Conservation (phyloP, 2,329 filamentous ascomycete genomes). For the Colletotrichum tropicale region DNA sequence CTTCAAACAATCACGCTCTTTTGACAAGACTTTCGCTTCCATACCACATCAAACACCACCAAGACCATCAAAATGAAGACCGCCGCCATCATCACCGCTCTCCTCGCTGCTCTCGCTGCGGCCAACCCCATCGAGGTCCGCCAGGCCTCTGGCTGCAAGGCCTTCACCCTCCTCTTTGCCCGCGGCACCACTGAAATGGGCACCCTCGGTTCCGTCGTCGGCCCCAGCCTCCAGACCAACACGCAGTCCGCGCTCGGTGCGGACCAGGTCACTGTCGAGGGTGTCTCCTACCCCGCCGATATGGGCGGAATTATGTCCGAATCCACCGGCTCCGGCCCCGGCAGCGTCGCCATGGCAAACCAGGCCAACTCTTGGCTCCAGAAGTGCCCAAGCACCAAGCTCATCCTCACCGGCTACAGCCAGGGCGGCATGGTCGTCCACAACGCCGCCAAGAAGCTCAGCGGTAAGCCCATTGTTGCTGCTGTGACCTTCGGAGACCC, state of each 20-base stretch:
- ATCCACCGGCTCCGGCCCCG: conserved; percentile 43
- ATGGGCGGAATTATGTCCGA: conserved; percentile 46
- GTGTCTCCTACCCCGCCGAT: conserved; percentile 55
- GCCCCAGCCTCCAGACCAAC: conserved; percentile 54
- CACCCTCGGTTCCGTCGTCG: conserved; percentile 54
- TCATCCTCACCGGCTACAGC: conserved; percentile 54
- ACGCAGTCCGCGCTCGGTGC: conserved; percentile 45
- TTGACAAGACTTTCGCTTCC: not conserved
- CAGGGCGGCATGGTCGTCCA: conserved; percentile 45
- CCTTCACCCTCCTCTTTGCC: conserved; percentile 59
- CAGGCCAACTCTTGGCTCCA: conserved; percentile 32
- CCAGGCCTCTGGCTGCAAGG: conserved; percentile 36
- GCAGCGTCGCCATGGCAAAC: conserved; percentile 44
- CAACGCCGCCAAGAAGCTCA: conserved; percentile 41
- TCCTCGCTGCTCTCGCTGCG: conserved; percentile 27
- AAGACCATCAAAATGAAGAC: conserved; percentile 34
- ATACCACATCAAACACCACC: not conserved
- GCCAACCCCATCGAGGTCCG: conserved; percentile 19
- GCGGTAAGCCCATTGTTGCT: not conserved
- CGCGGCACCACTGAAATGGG: conserved; percentile 57
- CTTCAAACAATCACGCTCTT: not conserved
- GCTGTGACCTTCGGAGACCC: conserved; percentile 22
- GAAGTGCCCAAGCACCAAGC: conserved; percentile 47
- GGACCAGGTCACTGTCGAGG: conserved; percentile 53
- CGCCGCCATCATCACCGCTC: conserved; percentile 29